phyloP scores from a whole-genome alignment of 768 basidiomycete genomes.

The Boletus subcaerulescens region DNA sequence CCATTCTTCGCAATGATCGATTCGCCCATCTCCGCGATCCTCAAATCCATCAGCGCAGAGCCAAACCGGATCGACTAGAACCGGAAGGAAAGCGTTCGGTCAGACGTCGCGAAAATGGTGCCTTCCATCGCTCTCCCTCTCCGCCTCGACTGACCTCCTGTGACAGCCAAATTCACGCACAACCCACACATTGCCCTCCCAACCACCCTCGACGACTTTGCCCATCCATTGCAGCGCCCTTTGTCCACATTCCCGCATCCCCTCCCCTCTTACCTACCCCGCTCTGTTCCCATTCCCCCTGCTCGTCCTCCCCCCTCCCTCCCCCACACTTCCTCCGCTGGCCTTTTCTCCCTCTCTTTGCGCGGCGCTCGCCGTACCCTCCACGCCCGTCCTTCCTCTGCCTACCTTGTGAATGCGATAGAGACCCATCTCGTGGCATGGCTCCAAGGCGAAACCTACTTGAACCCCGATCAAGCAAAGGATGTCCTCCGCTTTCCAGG shows the following conservation, averaged over 20 bases:
- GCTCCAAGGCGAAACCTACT: conserved; percentile 58
- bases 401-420: conserved; percentile 63
- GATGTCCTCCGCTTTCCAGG: conserved; percentile 36
- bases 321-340: conserved; percentile 60
- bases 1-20: conserved; percentile 58
- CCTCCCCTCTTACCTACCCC: conserved; percentile 65
- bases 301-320: conserved; percentile 40
- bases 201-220: conserved; percentile 59
- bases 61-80: conserved; percentile 52
- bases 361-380: conserved; percentile 73
- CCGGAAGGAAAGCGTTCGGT: conserved; percentile 79
- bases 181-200: conserved; percentile 74
- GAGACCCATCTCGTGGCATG: conserved; percentile 63
- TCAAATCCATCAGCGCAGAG: conserved; percentile 7
- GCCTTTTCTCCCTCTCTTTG: conserved; percentile 71
- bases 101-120: conserved; percentile 75
- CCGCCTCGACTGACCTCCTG: neutral
- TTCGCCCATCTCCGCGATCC: conserved; percentile 49
- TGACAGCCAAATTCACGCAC: conserved; percentile 61
- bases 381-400: conserved; percentile 48
- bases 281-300: conserved; percentile 52
- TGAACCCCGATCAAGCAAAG: conserved; percentile 46
- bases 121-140: neutral
- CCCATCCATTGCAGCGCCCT: conserved; percentile 40
- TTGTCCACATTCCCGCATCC: conserved; percentile 73